These are phyloP conservation scores for Penicillium digitatum DNA, from an alignment of 2,329 filamentous ascomycete species.

Conservation along the genomic window DNA sequence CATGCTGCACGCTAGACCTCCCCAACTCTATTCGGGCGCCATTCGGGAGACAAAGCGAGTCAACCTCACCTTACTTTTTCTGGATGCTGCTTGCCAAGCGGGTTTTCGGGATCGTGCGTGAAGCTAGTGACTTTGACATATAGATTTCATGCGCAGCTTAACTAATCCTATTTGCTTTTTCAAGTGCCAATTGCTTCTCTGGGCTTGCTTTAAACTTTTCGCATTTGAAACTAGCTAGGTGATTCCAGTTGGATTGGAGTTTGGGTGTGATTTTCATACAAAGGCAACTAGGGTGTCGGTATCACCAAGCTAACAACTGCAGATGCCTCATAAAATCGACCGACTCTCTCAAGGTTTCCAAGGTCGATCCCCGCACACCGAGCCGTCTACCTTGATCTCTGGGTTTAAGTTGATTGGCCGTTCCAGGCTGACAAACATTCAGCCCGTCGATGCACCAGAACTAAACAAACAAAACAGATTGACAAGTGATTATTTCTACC, in stretches of 20 bases:
- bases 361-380: background rate
- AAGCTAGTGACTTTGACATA: constrained; percentile 5
- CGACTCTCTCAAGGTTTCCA: background rate
- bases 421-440: background rate
- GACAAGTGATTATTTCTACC: constrained; percentile 4
- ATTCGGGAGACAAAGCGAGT: constrained; percentile 9
- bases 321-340: background rate
- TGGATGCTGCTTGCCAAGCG: constrained; percentile 6
- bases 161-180: background rate
- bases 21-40: constrained; percentile 5
- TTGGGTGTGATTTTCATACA: constrained; percentile 5
- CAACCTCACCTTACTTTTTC: constrained; percentile 8
- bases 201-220: constrained; percentile 3
- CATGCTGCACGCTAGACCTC: background rate
- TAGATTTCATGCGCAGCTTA: constrained; percentile 3
- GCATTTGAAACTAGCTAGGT: background rate
- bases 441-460: background rate
- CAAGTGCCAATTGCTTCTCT: background rate
- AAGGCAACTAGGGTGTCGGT: constrained; percentile 1
- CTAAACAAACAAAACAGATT: constrained; percentile 1
- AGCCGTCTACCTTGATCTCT: background rate
- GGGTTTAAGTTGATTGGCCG: background rate
- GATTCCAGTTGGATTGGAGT: background rate
- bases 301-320: constrained; percentile 1
- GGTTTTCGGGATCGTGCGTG: constrained; percentile 4